Percentiles rank a stretch among this genome's conserved stretches.
Evolutionary conservation across 768 basidiomycete species (phyloP).

Genomic region (Auriscalpium orientale): DNA sequence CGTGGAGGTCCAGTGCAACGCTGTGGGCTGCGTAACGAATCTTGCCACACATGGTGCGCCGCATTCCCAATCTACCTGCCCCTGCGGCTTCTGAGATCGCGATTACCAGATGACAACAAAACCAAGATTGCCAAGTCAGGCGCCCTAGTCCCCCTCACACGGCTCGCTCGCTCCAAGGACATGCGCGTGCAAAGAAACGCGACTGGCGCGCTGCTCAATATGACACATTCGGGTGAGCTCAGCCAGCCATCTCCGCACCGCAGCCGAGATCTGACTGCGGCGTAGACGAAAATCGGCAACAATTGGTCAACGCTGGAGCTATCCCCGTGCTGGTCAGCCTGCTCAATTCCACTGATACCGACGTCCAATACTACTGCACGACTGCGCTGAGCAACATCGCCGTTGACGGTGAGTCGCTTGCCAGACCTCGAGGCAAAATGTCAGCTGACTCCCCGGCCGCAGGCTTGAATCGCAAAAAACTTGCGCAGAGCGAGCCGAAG

Average conservation of each 20-base stretch:
- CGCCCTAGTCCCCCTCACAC: slow-evolving; percentile 93
- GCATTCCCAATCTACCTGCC: not conserved
- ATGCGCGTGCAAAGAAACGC: slow-evolving; percentile 99
- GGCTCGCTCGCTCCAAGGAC: slow-evolving; percentile 94
- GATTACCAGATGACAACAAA: slow-evolving; percentile 88
- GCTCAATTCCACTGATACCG: slow-evolving; percentile 94
- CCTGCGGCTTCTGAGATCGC: not conserved
- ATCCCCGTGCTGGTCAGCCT: slow-evolving; percentile 95
- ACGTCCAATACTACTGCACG: slow-evolving; percentile 99
- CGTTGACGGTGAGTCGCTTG: slow-evolving; percentile 63
- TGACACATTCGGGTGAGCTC: slow-evolving; percentile 91
- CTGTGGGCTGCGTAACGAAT: slow-evolving; percentile 98
- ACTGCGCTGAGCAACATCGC: slow-evolving; percentile 98
- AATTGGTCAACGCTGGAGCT: slow-evolving; percentile 96
- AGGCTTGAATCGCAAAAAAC: slow-evolving; percentile 88
- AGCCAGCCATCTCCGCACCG: not conserved
- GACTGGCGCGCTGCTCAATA: slow-evolving; percentile 94
- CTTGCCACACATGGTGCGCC: slow-evolving; percentile 90
- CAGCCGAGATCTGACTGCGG: not conserved
- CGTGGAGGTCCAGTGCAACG: slow-evolving; percentile 99
- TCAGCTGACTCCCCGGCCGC: not conserved
- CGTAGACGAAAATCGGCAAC: slow-evolving; percentile 96
- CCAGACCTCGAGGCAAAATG: no score
- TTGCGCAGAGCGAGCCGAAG: slow-evolving; percentile 90
- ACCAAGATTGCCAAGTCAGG: slow-evolving; percentile 99